Evolutionary conservation across 1,284 basidiomycete species (phyloP), one percentile per base, ranked within the genome.

Genomic region (Pyrrhoderma lamaoense): DNA sequence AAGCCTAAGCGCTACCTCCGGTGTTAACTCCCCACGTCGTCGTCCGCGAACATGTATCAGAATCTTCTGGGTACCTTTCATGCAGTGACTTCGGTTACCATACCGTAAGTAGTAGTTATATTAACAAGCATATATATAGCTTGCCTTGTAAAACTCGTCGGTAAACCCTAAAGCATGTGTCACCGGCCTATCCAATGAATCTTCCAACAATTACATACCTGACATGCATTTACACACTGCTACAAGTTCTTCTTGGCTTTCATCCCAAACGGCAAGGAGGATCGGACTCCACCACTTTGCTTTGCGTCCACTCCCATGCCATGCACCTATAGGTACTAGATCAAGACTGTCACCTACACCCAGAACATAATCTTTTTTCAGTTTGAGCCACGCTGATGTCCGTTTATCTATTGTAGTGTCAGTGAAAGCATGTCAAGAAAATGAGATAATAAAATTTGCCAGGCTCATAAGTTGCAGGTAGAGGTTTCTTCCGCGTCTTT

Each of bases 301-400:
- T 67, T 96, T 97, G 34, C 92, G 71, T n/a, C 93, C 93, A 65
- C 85, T 88, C 40, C 93, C 93, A 69, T 94, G 83, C 91, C 89
- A 94, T 16, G 87, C 89, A 35, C 84, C 89, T 53, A 89, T 76
- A 2, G 87, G 88, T 14, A 57, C 58, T 27, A 82, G 63, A 60
- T 82, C 80, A 21, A 85, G 68, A 35, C 75, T 76, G 58, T 84
- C 84, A 25, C 80, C 80, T 27, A 86, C 62, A 0, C 78, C 80
- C 21, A 71, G 71, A 21, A 83, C 78, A 59, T 86, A 87, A 61
- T 86, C 83, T 62, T 89, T 90, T 68, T 94, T 94, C 45, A 92
- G 77, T 63, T 92, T 91, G 55, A 90, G 65, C 87, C 87, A 89
- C 2, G 87, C 85, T 42, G 75, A 77, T 3, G 83, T 85, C 56